These are phyloP conservation scores for Chlorella ohadii DNA, from an alignment of 139 green algal genomes.

Conservation along the genomic window DNA sequence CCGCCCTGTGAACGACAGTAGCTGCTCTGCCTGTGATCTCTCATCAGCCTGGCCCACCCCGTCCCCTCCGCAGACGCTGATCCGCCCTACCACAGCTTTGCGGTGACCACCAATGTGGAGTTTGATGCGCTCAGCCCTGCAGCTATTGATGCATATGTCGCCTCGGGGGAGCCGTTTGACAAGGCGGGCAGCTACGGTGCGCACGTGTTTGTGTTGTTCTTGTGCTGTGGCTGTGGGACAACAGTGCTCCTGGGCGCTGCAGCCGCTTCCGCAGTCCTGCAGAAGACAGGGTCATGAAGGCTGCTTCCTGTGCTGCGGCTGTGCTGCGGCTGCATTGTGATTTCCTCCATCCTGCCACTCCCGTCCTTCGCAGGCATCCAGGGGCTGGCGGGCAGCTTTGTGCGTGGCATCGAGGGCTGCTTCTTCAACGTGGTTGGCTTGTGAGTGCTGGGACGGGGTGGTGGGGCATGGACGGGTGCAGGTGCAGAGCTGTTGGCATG, in stretches of 20 bases:
- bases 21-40: too few species aligned
- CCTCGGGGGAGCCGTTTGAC: conserved; percentile 79
- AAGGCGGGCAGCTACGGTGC: conserved; percentile 81
- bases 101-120: conserved; percentile 74
- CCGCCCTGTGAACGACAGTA: too few species aligned
- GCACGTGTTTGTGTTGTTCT: too few species aligned
- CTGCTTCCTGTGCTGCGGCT: neutral
- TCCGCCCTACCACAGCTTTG: conserved; percentile 61
- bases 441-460: too few species aligned
- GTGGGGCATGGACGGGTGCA: too few species aligned
- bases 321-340: neutral
- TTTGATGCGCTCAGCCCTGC: conserved; percentile 76
- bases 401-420: conserved; percentile 81
- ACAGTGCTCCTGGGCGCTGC: too few species aligned
- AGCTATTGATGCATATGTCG: conserved; percentile 82
- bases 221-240: too few species aligned
- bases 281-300: too few species aligned
- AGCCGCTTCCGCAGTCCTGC: too few species aligned
- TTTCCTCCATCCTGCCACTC: too few species aligned
- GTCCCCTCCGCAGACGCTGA: conserved; percentile 19
- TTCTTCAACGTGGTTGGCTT: conserved; percentile 96
- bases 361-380: conserved; percentile 66
- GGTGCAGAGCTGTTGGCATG: too few species aligned
- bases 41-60: too few species aligned
- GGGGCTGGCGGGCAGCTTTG: conserved; percentile 79